Conservation (phyloP, 805 yeast genomes). For the Metschnikowia gelsemii region DNA sequence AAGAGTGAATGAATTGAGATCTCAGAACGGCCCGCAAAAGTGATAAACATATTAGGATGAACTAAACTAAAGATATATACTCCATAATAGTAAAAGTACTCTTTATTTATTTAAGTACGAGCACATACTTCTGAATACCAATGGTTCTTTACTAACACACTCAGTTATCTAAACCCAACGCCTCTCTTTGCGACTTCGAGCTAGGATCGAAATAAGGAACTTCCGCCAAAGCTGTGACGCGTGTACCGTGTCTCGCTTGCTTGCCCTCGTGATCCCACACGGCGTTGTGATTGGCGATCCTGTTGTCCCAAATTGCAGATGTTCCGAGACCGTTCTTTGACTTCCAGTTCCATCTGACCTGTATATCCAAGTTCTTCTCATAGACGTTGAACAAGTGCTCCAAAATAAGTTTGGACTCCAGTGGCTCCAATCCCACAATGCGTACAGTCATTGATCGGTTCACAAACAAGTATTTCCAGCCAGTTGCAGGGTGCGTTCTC, state of each 20-base stretch:
- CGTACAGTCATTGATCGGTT: constrained; percentile 32
- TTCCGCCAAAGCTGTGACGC: constrained; percentile 52
- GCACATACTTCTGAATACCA: not conserved
- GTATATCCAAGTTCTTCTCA: constrained; percentile 48
- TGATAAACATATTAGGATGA: not conserved
- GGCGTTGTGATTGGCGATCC: constrained; percentile 54
- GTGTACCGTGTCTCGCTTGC: constrained; percentile 38
- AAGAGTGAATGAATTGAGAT: constrained; percentile 22
- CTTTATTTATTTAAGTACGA: not conserved
- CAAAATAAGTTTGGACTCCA: constrained; percentile 23
- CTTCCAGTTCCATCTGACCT: constrained; percentile 27
- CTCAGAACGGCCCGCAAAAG: not conserved
- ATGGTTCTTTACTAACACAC: not conserved
- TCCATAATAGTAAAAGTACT: not conserved
- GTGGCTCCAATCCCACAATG: constrained; percentile 31
- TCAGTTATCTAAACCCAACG: constrained; percentile 37
- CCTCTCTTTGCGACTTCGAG: constrained; percentile 53
- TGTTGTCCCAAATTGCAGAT: constrained; percentile 61
- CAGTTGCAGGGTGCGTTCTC: constrained; percentile 36
- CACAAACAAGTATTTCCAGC: constrained; percentile 33
- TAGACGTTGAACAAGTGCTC: constrained; percentile 19
- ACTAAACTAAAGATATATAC: no score
- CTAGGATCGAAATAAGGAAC: constrained; percentile 49
- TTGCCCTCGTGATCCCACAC: constrained; percentile 50
- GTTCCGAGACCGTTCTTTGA: constrained; percentile 41